A percentile compares a stretch with the other conserved stretches of the same genome.
Evolutionary conservation across 2,329 filamentous ascomycete genomes (phyloP).

Genomic region (Pyrenochaeta sp.): DNA sequence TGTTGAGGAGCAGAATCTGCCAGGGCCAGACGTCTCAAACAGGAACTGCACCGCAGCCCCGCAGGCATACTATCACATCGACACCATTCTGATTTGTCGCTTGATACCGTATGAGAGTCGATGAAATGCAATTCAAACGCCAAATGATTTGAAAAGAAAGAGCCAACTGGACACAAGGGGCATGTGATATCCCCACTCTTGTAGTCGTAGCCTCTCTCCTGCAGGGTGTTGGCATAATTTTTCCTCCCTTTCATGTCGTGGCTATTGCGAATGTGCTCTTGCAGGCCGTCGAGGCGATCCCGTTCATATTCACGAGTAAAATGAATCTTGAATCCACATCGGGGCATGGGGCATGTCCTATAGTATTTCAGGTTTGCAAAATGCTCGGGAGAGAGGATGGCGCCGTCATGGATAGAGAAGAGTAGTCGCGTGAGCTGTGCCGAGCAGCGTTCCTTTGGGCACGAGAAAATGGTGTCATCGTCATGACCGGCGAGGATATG

Average conservation of each 20-base stretch:
- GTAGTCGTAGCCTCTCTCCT: conserved; percentile 14
- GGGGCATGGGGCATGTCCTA: not conserved
- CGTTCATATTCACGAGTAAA: no score
- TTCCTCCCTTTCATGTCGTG: conserved; percentile 12
- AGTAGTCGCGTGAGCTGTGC: conserved; percentile 1
- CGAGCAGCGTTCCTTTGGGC: conserved; percentile 1
- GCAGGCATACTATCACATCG: no score
- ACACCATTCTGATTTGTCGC: no score
- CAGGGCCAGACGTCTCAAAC: no score
- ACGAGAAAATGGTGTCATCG: conserved; percentile 9
- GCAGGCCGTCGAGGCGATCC: conserved; percentile 4
- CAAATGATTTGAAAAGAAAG: conserved; percentile 1
- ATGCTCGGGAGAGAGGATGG: not conserved
- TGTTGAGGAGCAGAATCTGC: no score
- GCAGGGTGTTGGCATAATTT: not conserved
- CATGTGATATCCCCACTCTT: conserved; percentile 5
- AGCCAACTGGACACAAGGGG: conserved; percentile 8
- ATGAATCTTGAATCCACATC: not conserved
- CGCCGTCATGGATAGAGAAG: conserved; percentile 3
- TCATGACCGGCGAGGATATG: conserved; percentile 23
- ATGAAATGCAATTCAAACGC: conserved; percentile 13
- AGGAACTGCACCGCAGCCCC: no score
- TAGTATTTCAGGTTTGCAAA: not conserved
- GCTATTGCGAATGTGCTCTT: conserved; percentile 5
- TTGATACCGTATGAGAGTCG: conserved; percentile 1